These are phyloP conservation scores for Prunus yedoensis DNA, from an alignment of 331 rosid genomes.

Conservation along the genomic window DNA sequence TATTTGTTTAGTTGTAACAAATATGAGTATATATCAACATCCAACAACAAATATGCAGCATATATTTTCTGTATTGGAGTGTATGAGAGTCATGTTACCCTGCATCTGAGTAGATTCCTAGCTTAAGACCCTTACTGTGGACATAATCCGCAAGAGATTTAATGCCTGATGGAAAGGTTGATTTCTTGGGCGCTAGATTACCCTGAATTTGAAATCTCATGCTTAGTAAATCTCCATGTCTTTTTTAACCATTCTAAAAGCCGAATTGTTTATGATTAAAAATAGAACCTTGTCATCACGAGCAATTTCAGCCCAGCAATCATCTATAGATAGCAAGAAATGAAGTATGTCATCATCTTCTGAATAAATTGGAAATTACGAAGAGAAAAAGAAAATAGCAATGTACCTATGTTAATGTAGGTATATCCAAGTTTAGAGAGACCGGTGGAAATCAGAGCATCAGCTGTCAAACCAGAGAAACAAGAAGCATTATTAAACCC, in stretches of 20 bases:
- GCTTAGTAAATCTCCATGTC: neutral
- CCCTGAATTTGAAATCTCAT: constrained; percentile 42
- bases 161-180: constrained; percentile 90
- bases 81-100: constrained; percentile 45
- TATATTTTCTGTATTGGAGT: neutral
- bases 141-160: constrained; percentile 87
- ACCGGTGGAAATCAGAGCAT: constrained; percentile 84
- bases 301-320: constrained; percentile 93
- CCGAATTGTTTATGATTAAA: neutral
- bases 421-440: constrained; percentile 85
- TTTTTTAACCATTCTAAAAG: neutral
- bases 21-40: neutral
- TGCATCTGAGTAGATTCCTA: no score
- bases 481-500: neutral
- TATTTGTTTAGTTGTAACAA: neutral
- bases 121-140: constrained; percentile 90
- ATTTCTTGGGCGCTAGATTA: constrained; percentile 58
- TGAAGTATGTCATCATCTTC: constrained; percentile 7
- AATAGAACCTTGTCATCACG: constrained; percentile 56
- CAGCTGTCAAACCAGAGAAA: constrained; percentile 56
- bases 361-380: neutral
- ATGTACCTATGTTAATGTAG: constrained; percentile 80
- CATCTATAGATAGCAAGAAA: constrained; percentile 46
- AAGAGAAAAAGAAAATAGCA: neutral
- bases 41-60: neutral